Evolutionary conservation across 768 basidiomycete genomes (phyloP).

Genomic region (Auriscalpium microsporum): DNA sequence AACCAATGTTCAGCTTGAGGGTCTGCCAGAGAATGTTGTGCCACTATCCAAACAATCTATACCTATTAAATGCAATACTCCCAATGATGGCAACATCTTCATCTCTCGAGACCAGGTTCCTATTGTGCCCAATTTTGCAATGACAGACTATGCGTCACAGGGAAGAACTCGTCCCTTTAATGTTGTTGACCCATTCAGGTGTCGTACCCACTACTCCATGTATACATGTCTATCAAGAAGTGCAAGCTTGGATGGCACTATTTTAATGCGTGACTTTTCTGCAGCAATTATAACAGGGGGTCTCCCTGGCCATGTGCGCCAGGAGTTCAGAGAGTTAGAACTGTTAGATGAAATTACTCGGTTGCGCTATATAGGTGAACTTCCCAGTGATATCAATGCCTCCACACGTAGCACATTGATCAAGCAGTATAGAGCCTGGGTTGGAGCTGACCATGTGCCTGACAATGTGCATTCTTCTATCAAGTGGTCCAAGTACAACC

Average conservation of each 20-base stretch:
- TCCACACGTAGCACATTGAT: not conserved
- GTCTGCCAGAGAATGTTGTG: constrained; percentile 15
- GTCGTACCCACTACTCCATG: constrained; percentile 9
- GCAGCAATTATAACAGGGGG: constrained; percentile 4
- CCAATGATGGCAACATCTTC: not conserved
- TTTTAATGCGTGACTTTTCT: constrained; percentile 12
- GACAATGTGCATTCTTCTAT: not conserved
- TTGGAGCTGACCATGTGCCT: not conserved
- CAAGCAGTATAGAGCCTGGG: not conserved
- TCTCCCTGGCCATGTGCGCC: constrained; percentile 5
- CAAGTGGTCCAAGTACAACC: not conserved
- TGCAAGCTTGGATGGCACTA: constrained; percentile 7
- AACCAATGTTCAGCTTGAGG: constrained; percentile 2
- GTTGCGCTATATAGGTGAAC: not conserved
- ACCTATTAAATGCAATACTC: constrained; percentile 3
- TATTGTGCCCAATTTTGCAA: constrained; percentile 17
- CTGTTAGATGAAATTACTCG: constrained; percentile 8
- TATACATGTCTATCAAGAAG: constrained; percentile 19
- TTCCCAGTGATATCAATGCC: not conserved
- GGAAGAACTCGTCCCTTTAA: constrained; percentile 17
- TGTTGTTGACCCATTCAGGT: constrained; percentile 8
- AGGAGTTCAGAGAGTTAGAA: constrained; percentile 15
- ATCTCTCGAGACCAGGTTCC: constrained; percentile 10
- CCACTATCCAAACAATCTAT: constrained; percentile 2
- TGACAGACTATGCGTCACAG: constrained; percentile 19